phyloP scores from a whole-genome alignment of 768 basidiomycete species.

The Heimioporus sp. region DNA sequence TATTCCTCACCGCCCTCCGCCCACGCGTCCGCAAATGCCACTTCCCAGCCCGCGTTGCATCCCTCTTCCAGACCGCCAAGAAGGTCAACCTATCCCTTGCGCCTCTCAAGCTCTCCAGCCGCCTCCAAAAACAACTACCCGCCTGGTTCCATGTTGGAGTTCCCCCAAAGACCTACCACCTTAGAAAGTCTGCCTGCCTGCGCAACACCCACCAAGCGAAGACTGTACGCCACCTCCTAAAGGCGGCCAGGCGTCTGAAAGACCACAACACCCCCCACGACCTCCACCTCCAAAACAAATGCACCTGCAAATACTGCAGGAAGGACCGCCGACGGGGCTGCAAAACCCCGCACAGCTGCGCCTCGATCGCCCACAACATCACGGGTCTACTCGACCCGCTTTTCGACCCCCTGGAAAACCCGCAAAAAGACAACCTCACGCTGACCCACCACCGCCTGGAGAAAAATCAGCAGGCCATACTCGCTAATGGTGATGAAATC shows the following conservation, averaged over 20 bases:
- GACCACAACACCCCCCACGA: neutral
- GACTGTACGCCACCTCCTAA: neutral
- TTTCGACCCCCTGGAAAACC: neutral
- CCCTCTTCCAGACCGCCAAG: neutral
- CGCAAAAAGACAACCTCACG: neutral
- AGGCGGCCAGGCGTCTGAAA: neutral
- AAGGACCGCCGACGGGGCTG: neutral
- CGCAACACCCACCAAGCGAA: neutral
- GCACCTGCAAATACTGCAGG: neutral
- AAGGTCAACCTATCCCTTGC: neutral
- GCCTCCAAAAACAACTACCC: conserved; percentile 1
- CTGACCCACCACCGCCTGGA: neutral
- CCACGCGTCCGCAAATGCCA: neutral
- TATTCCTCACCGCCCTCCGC: neutral
- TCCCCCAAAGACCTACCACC: neutral
- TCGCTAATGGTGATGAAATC: neutral
- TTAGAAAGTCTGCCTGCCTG: neutral
- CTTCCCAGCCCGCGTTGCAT: neutral
- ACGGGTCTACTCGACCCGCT: neutral
- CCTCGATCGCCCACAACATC: neutral
- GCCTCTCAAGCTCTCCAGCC: neutral
- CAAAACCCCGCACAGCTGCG: neutral
- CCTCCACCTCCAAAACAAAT: neutral
- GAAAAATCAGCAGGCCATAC: neutral
- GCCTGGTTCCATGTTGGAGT: conserved; percentile 1